Evolutionary conservation across 139 green algal genomes (phyloP).

Genomic region (Micractinium sp.): DNA sequence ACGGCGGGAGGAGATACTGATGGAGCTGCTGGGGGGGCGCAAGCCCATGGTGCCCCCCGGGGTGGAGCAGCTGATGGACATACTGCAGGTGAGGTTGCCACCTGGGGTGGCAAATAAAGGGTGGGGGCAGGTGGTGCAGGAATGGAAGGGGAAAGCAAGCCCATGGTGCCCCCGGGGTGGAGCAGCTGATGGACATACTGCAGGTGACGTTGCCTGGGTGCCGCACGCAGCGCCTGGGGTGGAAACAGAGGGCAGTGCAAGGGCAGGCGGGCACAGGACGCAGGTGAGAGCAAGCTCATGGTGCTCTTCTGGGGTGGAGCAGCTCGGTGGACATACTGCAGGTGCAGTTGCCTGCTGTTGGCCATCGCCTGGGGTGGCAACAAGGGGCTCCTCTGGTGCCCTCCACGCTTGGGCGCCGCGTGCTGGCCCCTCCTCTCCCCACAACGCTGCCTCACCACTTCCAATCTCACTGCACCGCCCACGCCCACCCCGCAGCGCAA

Average conservation of each 20-base stretch:
- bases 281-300: slow-evolving; percentile 37
- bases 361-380: no score
- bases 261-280: no score
- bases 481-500: neutral
- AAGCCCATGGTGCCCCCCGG: slow-evolving; percentile 59
- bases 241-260: no score
- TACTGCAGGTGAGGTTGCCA: slow-evolving; percentile 45
- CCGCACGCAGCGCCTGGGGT: neutral
- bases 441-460: neutral
- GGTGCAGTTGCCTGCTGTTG: no score
- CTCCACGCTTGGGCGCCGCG: neutral
- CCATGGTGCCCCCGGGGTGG: slow-evolving; percentile 55
- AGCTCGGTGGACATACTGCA: no score
- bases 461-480: neutral
- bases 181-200: slow-evolving; percentile 80
- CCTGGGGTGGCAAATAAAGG: neutral
- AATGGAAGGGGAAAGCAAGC: slow-evolving; percentile 6
- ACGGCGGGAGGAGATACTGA: slow-evolving; percentile 82
- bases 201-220: neutral
- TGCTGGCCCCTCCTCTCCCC: neutral
- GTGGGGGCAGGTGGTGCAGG: neutral
- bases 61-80: slow-evolving; percentile 74
- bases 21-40: slow-evolving; percentile 56
- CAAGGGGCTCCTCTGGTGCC: no score
- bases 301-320: no score